These are phyloP conservation scores for Ettlia oleoabundans DNA, from an alignment of 139 green algal species.

Conservation along the genomic window DNA sequence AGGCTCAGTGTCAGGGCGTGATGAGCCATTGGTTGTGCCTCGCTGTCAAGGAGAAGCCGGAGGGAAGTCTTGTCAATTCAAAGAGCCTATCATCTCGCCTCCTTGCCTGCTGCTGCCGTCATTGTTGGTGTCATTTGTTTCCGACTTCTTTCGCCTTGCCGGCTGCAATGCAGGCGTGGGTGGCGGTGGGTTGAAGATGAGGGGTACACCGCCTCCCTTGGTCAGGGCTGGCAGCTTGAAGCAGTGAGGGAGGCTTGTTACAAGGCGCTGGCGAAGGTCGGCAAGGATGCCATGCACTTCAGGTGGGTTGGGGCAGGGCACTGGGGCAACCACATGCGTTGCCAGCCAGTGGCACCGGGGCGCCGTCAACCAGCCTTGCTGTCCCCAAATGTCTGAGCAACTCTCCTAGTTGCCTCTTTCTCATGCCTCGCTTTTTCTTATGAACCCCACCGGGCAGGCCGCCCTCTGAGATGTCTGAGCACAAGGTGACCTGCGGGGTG, in stretches of 20 bases:
- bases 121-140: no score
- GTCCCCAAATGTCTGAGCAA: no score
- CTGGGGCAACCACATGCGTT: no score
- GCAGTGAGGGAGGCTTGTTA: constrained; percentile 74
- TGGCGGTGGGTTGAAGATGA: constrained; percentile 67
- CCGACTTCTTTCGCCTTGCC: no score
- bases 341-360: no score
- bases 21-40: neutral
- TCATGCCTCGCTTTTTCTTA: neutral
- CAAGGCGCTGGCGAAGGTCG: constrained; percentile 62
- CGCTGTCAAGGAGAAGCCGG: no score
- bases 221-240: constrained; percentile 72
- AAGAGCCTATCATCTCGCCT: no score
- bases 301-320: constrained; percentile 23
- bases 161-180: neutral
- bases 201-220: constrained; percentile 61
- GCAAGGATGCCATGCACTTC: constrained; percentile 85
- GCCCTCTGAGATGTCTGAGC: constrained; percentile 75
- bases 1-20: neutral
- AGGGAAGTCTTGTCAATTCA: no score
- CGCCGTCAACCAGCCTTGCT: no score
- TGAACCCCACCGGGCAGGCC: constrained; percentile 38
- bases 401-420: neutral
- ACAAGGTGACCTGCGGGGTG: constrained; percentile 72
- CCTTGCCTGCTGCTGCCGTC: no score